These are phyloP conservation scores for Chaetomiaceae sp. DNA, from an alignment of 2,329 filamentous ascomycete species.

Conservation along the genomic window DNA sequence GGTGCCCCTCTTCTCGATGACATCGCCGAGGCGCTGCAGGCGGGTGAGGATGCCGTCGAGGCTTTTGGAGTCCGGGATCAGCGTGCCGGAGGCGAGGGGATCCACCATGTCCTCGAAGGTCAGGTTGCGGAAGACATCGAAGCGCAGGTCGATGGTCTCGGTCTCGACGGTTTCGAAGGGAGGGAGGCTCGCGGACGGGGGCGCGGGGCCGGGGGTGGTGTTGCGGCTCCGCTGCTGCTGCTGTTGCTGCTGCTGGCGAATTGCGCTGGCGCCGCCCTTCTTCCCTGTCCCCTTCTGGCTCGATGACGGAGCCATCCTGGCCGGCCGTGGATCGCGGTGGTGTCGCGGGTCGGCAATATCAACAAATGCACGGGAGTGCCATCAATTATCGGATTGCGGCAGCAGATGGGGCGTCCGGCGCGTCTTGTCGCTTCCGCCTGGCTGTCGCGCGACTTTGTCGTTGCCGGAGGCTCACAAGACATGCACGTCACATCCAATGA, in stretches of 20 bases:
- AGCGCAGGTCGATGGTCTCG: constrained; percentile 62
- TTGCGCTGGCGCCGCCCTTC: constrained; percentile 56
- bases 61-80: constrained; percentile 59
- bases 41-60: constrained; percentile 60
- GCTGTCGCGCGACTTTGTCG: constrained; percentile 13
- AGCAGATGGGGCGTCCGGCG: constrained; percentile 1
- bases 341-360: background rate
- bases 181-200: constrained; percentile 48
- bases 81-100: constrained; percentile 50
- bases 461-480: constrained; percentile 16
- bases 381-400: background rate
- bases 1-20: constrained; percentile 62
- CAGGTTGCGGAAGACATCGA: constrained; percentile 55
- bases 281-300: constrained; percentile 61
- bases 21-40: constrained; percentile 60
- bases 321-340: background rate
- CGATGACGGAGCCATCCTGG: constrained; percentile 53
- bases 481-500: constrained; percentile 24
- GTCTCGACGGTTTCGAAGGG: constrained; percentile 54
- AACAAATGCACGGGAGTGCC: background rate
- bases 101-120: constrained; percentile 69
- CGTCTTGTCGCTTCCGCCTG: constrained; percentile 6
- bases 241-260: constrained; percentile 57
- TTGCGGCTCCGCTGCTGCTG: constrained; percentile 72
- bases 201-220: constrained; percentile 63